Evolutionary conservation across 1,284 basidiomycete species (phyloP), one percentile per base, ranked within the genome.

Genomic region (Cryptococcus sp.): DNA sequence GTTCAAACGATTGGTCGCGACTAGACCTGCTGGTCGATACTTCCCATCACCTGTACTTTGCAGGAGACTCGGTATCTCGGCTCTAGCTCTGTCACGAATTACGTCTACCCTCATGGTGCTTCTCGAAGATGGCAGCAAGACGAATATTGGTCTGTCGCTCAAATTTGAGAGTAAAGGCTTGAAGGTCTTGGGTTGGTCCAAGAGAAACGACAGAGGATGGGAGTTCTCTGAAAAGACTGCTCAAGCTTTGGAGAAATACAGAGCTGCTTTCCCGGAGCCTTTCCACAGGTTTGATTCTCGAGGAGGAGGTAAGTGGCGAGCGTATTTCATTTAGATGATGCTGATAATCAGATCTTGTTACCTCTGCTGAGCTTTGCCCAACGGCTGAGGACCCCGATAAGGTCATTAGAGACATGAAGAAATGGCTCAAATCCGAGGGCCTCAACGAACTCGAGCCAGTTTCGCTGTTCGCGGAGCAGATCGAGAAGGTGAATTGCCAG

Each of bases 91-190:
- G 11, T 87, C 92, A 31, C 90, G 87, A 76, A 88, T 99, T 63
- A 93, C 92, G 0, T 93, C 93, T 31, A 94, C 89, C 66, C 86
- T 98, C 70, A 86, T 97, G 84, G 87, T 97, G 46, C 71, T 87
- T 50, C 83, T 83, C 0, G 78, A 82, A 0, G 86, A 89, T 63
- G 83, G 83, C n/a, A 58, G 58, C 7, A 97, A 96, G 79, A 83
- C 82, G 57, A 98, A 98, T 72, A 80, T 98, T 35, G 96, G 96
- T 4, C 82, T 98, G 30, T 90, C 89, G 69, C 83, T 98, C 66
- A 98, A 99, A 76, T 98, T 98, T 60, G 96, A 98, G 72, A 90
- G 86, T 30, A 97, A 96, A 78, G 84, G 86, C n/a, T 78, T 94
- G 67, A 99, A 98, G 78, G 96, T 99, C 2, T 82, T 98, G 38